Evolutionary conservation across 208 protist genomes (phyloP).

Genomic region (Trypanosoma vivax): DNA sequence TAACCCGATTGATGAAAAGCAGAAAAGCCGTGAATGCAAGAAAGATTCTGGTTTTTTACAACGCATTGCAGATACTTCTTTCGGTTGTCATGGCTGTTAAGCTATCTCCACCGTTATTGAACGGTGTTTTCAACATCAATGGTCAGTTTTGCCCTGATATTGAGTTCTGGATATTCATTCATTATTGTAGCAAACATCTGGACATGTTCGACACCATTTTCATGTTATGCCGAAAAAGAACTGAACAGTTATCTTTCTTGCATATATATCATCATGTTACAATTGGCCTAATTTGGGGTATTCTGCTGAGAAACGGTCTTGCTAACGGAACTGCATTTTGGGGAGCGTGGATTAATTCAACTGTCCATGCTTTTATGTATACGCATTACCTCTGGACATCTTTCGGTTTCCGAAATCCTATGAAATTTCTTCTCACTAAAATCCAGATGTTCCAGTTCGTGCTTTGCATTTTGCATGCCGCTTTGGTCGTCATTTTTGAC

Average conservation of each 20-base stretch:
- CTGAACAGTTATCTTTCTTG: slow-evolving; percentile 82
- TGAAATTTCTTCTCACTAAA: slow-evolving; percentile 81
- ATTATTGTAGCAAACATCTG: slow-evolving; percentile 85
- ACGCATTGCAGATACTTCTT: slow-evolving; percentile 64
- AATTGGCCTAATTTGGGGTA: slow-evolving; percentile 83
- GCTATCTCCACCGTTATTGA: slow-evolving; percentile 35
- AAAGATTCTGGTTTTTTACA: slow-evolving; percentile 79
- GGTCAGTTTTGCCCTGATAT: slow-evolving; percentile 49
- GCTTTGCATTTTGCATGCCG: slow-evolving; percentile 76
- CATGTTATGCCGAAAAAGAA: slow-evolving; percentile 86
- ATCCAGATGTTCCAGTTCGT: slow-evolving; percentile 85
- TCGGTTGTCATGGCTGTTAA: slow-evolving; percentile 75
- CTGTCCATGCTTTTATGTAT: slow-evolving; percentile 90
- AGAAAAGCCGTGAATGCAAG: slow-evolving; percentile 36
- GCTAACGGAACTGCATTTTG: slow-evolving; percentile 85
- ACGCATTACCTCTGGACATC: slow-evolving; percentile 86
- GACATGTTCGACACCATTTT: slow-evolving; percentile 89
- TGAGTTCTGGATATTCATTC: slow-evolving; percentile 84
- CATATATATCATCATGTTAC: slow-evolving; percentile 89
- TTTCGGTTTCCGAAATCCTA: slow-evolving; percentile 77
- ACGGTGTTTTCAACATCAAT: slow-evolving; percentile 74
- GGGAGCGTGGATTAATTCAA: slow-evolving; percentile 85
- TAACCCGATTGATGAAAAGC: slow-evolving; percentile 47
- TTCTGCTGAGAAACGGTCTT: slow-evolving; percentile 76
- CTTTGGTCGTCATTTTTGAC: slow-evolving; percentile 54